A percentile compares a stretch with the other conserved stretches of the same genome.
These are phyloP conservation scores for Plasmodiophora brassicae DNA, from an alignment of 208 protist genomes.

Conservation along the genomic window DNA sequence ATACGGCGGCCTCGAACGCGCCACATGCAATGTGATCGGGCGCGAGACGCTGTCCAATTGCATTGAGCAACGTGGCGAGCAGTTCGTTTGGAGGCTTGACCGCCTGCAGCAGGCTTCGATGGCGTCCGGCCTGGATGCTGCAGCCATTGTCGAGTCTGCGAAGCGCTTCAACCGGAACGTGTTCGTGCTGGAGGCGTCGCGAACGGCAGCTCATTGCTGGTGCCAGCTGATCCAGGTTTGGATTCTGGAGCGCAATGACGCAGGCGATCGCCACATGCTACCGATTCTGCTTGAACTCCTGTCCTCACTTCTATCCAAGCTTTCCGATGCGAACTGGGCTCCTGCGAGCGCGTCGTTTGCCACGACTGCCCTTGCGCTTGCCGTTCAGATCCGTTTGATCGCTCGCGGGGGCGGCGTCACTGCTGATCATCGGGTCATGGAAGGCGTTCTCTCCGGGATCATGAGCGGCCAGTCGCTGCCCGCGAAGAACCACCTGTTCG, in stretches of 20 bases:
- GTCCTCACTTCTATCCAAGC: background rate
- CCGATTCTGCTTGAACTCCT: background rate
- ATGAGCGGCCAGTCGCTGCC: background rate
- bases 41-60: background rate
- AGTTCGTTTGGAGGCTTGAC: background rate
- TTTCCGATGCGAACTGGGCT: background rate
- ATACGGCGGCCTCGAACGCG: background rate
- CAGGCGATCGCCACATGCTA: background rate
- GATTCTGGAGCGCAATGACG: background rate
- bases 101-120: background rate
- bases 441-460: background rate
- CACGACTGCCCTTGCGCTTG: background rate
- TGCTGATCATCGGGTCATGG: background rate
- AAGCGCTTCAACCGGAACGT: background rate
- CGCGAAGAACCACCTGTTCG: background rate
- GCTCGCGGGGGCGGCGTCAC: background rate
- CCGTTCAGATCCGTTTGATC: background rate
- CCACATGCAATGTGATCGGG: background rate
- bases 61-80: background rate
- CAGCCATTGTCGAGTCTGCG: background rate
- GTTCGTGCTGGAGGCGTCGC: background rate
- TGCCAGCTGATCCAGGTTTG: background rate
- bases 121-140: background rate
- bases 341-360: background rate
- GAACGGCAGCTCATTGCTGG: background rate